Conservation (phyloP, 345 rosid species). For the Euphorbia pulcherrima region DNA sequence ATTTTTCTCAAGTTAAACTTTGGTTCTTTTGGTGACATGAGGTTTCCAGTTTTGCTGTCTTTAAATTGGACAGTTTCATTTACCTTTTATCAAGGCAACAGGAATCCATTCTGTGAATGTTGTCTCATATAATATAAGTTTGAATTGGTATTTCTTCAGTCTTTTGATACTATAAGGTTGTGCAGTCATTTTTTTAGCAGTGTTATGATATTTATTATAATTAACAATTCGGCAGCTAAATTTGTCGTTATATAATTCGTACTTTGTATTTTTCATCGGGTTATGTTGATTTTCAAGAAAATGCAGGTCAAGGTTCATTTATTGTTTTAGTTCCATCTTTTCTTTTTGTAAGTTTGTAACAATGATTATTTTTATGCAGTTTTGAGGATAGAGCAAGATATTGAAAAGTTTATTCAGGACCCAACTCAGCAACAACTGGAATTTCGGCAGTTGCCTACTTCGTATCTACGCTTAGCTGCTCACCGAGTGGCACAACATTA, state of each 20-base stretch:
- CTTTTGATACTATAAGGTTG: not conserved
- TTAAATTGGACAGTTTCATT: not conserved
- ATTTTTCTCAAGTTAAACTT: not conserved
- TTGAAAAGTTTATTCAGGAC: constrained; percentile 62
- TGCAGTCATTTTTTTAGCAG: not conserved
- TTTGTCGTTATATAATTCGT: not conserved
- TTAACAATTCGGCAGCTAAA: not conserved
- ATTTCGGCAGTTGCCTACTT: constrained; percentile 76
- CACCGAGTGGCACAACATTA: constrained; percentile 87
- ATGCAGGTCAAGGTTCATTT: not conserved
- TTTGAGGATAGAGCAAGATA: constrained; percentile 76
- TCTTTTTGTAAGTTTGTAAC: not conserved
- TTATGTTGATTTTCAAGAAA: not conserved
- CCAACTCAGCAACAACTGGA: constrained; percentile 61
- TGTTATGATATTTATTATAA: not conserved
- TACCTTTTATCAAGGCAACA: not conserved
- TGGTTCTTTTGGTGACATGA: not conserved
- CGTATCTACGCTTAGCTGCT: constrained; percentile 74
- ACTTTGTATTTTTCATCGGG: not conserved
- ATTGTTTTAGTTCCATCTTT: not conserved
- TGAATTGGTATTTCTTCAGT: not conserved
- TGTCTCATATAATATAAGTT: not conserved
- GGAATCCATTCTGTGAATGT: not conserved
- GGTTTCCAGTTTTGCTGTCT: not conserved
- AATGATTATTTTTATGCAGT: constrained; percentile 35